phyloP scores from a whole-genome alignment of 352 stramenopile genomes.

The Peronosclerospora sorghi region DNA sequence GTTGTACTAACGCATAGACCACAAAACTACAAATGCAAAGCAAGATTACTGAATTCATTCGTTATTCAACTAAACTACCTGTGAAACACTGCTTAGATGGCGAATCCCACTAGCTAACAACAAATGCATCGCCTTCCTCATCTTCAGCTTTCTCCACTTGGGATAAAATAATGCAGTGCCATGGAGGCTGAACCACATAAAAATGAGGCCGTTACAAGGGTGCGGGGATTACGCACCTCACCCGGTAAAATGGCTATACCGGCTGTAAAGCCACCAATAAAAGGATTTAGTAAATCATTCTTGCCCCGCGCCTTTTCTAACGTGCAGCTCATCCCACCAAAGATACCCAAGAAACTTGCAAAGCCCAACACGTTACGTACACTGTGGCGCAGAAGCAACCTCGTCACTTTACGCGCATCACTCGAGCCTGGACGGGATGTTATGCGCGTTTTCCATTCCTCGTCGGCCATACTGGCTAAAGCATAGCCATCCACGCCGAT shows the following conservation, averaged over 20 bases:
- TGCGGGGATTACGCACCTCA: conserved; percentile 36
- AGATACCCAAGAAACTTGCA: conserved; percentile 62
- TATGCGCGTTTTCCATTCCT: conserved; percentile 28
- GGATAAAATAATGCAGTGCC: conserved; percentile 48
- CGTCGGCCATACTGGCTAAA: conserved; percentile 26
- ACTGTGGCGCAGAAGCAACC: conserved; percentile 20
- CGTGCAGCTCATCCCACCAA: conserved; percentile 56
- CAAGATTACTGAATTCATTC: too few species aligned
- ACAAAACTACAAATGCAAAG: too few species aligned
- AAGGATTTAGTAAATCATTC: conserved; percentile 56
- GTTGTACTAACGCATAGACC: too few species aligned
- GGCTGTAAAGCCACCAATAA: conserved; percentile 51
- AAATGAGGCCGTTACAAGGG: conserved; percentile 28
- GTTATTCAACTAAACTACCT: too few species aligned
- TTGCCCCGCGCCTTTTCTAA: conserved; percentile 46
- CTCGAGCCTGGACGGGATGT: conserved; percentile 13
- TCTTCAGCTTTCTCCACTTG: conserved; percentile 11
- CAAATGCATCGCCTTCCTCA: too few species aligned
- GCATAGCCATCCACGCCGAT: conserved; percentile 61
- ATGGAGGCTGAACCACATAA: conserved; percentile 46
- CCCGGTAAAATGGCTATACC: conserved; percentile 34
- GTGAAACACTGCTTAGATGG: too few species aligned
- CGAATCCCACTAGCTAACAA: too few species aligned
- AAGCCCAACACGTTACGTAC: conserved; percentile 59
- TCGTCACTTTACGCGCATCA: conserved; percentile 21